phyloP scores from a whole-genome alignment of 2,329 filamentous ascomycete genomes.

The Trichoderma asperellum region DNA sequence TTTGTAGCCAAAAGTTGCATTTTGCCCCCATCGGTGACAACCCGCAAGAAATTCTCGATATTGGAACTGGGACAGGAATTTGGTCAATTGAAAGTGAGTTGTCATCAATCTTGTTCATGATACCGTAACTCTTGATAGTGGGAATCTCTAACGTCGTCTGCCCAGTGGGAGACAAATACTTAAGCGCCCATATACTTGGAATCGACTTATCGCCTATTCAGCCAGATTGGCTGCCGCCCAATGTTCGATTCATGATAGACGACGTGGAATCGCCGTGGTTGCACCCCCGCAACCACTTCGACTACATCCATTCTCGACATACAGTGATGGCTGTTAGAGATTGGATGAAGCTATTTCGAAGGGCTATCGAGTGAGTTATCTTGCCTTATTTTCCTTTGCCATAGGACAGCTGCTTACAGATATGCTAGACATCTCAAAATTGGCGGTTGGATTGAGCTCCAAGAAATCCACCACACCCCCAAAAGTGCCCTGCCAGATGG shows the following conservation, averaged over 20 bases:
- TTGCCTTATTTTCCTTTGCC: background rate
- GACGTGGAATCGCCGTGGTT: conserved; percentile 62
- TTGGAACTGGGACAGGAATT: conserved; percentile 62
- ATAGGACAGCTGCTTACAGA: conserved; percentile 11
- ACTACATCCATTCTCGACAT: conserved; percentile 64
- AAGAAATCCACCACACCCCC: conserved; percentile 57
- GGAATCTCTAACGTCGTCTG: background rate
- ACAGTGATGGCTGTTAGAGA: conserved; percentile 60
- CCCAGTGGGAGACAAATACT: conserved; percentile 52
- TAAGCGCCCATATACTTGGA: conserved; percentile 49
- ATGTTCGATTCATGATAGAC: conserved; percentile 60
- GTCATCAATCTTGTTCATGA: background rate
- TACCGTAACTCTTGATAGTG: background rate
- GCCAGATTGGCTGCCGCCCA: conserved; percentile 57
- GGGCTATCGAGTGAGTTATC: conserved; percentile 50
- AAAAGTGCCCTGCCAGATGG: conserved; percentile 48
- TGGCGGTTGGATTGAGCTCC: conserved; percentile 59
- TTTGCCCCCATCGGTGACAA: conserved; percentile 55
- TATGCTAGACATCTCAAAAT: conserved; percentile 52
- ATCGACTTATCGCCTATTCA: conserved; percentile 55
- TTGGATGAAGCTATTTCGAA: conserved; percentile 55
- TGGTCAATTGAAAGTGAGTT: conserved; percentile 60
- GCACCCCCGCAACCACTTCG: conserved; percentile 57
- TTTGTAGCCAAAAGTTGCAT: conserved; percentile 54
- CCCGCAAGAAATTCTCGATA: conserved; percentile 57